Base-by-base conservation (phyloP, 345 rosid species). In the Populus deltoides region DNA sequence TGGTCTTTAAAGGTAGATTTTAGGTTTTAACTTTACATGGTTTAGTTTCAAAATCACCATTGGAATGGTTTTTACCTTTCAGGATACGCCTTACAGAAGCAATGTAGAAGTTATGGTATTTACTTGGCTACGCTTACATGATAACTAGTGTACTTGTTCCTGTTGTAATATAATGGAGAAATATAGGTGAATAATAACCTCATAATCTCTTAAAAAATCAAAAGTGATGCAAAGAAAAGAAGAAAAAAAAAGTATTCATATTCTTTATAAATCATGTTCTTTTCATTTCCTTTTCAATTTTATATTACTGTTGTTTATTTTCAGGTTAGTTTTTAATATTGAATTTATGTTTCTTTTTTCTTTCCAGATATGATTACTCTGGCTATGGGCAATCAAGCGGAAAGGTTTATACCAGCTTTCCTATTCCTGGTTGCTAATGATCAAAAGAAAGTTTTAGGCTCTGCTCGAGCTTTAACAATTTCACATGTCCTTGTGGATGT, bases 341-440 rank as follows among this genome's bases (percentile, higher is more conserved):
- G 74, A 67, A 41, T 76, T 35, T 29, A 17, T 77, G 31, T 27
- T 76, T 78, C 75, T 74, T 76, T 80, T 76, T 80, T 76, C n/a
- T n/a, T 77, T 78, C 7, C 86, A 95, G 99, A 85, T 93, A 93
- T 72, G 99, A 95, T 85, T 95, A 95, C 82, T 95, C 99, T 72
- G 98, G 99, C 69, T 95, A 95, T 74, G 99, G 99, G 80, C 97
- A 87, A 73, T 95, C 99, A 68, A 90, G 89, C 33, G 99, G 99
- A 82, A 92, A 93, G 98, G 98, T 95, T 65, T 49, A 68, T 69
- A 36, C 70, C 63, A 18, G 55, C 55, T 81, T 77, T 69, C 59
- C 45, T 38, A 16, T 73, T 67, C 77, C 38, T 62, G 68, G 62
- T 83, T 76, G 61, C 62, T 79, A 62, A 75, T 77, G 55, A 77